Base-by-base conservation (phyloP, 805 yeast species). In the Saccharomycopsis amapae region DNA sequence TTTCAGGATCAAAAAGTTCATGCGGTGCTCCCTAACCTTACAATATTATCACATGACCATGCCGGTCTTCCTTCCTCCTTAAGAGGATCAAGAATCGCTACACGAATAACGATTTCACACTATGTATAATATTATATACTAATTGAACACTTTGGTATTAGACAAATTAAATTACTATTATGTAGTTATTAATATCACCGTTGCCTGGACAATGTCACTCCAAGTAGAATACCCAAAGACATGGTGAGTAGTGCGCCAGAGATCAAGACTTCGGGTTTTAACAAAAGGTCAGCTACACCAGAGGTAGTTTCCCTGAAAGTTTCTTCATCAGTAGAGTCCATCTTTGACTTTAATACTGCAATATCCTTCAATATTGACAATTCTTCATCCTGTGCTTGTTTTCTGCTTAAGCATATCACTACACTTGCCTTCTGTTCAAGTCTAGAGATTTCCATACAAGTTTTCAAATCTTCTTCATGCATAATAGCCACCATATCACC, bases 401-500 rank as follows among this genome's bases (percentile, higher is more conserved):
- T 6, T 10, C 35, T 7, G 7, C 7, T n/a, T 6, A 47, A 17
- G 28, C 39, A 39, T 22, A 40, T 15, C 4, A 33, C 24, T 10
- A 45, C 26, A 18, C 20, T 32, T 12, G 37, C 10, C 4, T 28
- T 24, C 19, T 17, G 26, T 10, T 42, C 20, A 22, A 18, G 22
- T n/a, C 12, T 52, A n/a, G 55, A 45, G 1, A 42, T 9, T 23
- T 52, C 51, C 19, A 61, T 59, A 2, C 62, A 59, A 24, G 54
- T 55, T 26, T 53, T 52, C 42, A 69, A 51, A 49, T 68, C 72
- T 19, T 58, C 62, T 35, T 61, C 65, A 40, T 59, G 62, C 6
- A 56, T 60, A 9, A 69, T 55, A 1, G 59, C 41, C 4, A 67
- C 56, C 44, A 60, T 41, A 48, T 69, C 71, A 2, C 58, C 60